Evolutionary conservation across 306 rosid genomes (phyloP).

Genomic region (Cajanus cajan): DNA sequence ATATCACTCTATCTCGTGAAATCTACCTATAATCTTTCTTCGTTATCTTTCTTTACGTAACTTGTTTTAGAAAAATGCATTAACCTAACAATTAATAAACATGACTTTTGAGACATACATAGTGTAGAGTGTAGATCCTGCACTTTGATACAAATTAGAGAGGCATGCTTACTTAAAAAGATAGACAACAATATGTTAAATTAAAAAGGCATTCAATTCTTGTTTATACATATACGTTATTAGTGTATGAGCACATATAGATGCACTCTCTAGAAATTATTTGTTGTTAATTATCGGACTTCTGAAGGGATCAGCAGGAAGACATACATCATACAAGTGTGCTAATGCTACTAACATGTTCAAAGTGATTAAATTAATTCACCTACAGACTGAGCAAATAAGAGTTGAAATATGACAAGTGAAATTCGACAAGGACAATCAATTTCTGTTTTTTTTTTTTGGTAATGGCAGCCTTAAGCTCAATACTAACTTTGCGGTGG

Average conservation of each 20-base stretch:
- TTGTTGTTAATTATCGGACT: neutral
- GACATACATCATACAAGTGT: neutral
- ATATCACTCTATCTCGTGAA: neutral
- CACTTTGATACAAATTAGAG: neutral
- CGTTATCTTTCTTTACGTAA: too few species aligned
- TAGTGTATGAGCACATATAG: neutral
- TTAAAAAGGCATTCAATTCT: too few species aligned
- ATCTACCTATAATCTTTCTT: neutral
- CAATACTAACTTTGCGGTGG: neutral
- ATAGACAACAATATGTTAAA: neutral
- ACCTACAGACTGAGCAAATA: neutral
- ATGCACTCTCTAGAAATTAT: neutral
- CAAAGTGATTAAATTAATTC: neutral
- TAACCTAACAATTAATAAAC: neutral
- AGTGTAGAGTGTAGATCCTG: neutral
- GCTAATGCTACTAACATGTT: neutral
- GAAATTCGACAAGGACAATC: conserved; percentile 40
- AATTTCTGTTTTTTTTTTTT: conserved; percentile 34
- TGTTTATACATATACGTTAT: neutral
- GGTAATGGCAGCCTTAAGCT: conserved; percentile 33
- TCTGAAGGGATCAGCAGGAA: neutral
- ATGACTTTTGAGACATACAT: too few species aligned
- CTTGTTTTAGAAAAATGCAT: neutral
- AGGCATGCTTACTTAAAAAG: neutral
- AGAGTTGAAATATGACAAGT: neutral